These are phyloP conservation scores for Fraxinus angustifolia DNA, from an alignment of 305 asterid genomes.

Conservation along the genomic window DNA sequence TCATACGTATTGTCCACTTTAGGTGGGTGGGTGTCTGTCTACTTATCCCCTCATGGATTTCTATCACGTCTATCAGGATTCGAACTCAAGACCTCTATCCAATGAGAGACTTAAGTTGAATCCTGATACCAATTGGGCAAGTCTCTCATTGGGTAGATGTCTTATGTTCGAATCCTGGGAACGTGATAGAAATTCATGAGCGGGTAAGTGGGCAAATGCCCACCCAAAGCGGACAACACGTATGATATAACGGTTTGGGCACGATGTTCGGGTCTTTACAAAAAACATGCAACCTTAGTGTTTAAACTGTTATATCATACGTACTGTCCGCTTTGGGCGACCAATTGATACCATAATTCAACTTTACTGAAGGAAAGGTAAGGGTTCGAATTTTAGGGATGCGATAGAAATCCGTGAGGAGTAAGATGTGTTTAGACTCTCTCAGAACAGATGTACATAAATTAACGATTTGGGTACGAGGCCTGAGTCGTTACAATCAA, in stretches of 20 bases:
- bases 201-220: background rate
- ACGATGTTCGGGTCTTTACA: background rate
- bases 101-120: background rate
- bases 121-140: background rate
- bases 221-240: background rate
- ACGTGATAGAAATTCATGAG: background rate
- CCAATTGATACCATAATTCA: background rate
- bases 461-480: background rate
- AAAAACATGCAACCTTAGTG: background rate
- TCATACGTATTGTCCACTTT: background rate
- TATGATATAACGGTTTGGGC: background rate
- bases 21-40: background rate
- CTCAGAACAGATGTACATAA: background rate
- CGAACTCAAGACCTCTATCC: background rate
- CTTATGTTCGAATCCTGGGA: background rate
- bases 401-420: background rate
- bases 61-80: no score
- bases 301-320: background rate
- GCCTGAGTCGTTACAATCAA: background rate
- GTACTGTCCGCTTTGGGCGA: background rate
- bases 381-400: background rate
- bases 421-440: background rate
- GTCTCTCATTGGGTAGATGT: background rate
- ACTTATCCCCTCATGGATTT: background rate
- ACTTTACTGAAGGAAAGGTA: background rate